Base-by-base conservation (phyloP, 225 moss, liverwort and hornwort genomes). In the Climacium dendroides region DNA sequence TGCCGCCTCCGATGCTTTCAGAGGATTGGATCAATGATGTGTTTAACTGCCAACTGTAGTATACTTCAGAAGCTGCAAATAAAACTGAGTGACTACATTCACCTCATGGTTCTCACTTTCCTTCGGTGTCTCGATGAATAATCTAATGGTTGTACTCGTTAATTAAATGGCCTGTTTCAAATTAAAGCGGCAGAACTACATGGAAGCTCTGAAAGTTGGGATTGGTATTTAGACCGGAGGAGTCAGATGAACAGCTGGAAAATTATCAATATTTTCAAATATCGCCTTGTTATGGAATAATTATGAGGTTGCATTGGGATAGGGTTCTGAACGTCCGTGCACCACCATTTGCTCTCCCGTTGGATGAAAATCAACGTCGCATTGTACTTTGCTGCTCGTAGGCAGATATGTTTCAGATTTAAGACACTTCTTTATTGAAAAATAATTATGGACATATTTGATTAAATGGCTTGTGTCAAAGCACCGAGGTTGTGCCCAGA, bases 1-100 rank as follows among this genome's bases (percentile, higher is more conserved):
- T 79, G 93, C 88, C 57, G 94, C 95, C 85, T 85, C 83, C 39
- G 30, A 67, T 78, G 58, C 39, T 78, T 75, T 90, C 80, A 39
- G 74, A 80, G 74, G 84, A 80, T 79, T 64, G 17, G 81, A 80
- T 85, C 60, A 87, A 62, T 52, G 81, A 74, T 74, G 22, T 39
- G 39, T 37, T 69, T 80, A 23, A 35, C 57, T 59, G 78, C 84
- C 61, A 75, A 84, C 52, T 76, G 81, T 50, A 74, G 86, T 92
- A 64, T 85, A n/a, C 55, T 83, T 73, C 87, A 26, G 63, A 83
- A 87, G n/a, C 63, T 78, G 62, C 70, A n/a, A 70, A 72, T 63
- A 78, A 63, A 75, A 71, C n/a, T 19, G 70, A 74, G 11, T 28
- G 43, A 71, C 53, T 39, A 23, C 34, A 47, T 28, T 63, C 62